Base-by-base conservation (phyloP, 2,329 filamentous ascomycete species). In the Fusarium incarnatum region DNA sequence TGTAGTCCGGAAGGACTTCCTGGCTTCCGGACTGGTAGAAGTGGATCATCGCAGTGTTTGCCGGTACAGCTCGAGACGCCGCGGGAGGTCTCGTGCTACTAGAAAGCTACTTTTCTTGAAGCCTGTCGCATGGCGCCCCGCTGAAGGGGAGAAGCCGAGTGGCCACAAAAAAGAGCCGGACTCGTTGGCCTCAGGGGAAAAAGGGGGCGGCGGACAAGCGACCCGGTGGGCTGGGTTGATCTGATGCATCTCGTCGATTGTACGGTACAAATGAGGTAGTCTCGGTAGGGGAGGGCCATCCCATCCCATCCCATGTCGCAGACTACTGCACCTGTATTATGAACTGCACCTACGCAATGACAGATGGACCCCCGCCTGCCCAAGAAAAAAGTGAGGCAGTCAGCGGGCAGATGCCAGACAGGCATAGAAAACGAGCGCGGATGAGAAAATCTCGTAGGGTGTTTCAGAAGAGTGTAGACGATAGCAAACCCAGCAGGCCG, bases 171-270 rank as follows among this genome's bases (percentile, higher is more conserved):
- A 48, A 62, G 61, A 60, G 55, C 59, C 60, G 57, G 60, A 47
- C 60, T 25, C 60, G 64, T 60, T 75, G 65, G 72, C 61, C 57
- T 65, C 70, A 75, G 72, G 73, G 73, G 74, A 73, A 76, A 66
- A 75, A 75, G 64, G 73, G 71, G 74, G 72, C 71, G 46, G 66
- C 71, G 72, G 73, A 58, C 74, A 67, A 71, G 66, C 67, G 74
- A 74, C 74, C 74, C 74, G 71, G 74, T 70, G 72, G 65, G 56
- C 73, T 76, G 74, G 74, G 73, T 76, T 76, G 74, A 76, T 76
- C 74, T 76, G 68, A 75, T 75, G 67, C 73, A 74, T 72, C 68
- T 67, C 54, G 72, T 66, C 67, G 68, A 67, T 64, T 59, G 62
- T 67, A 56, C 44, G 13, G 44, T 56, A 68, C 60, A 58, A 64